Evolutionary conservation across 352 stramenopile genomes (phyloP), one percentile per base, ranked within the genome.

Genomic region (Ochromonadaceae sp.): DNA sequence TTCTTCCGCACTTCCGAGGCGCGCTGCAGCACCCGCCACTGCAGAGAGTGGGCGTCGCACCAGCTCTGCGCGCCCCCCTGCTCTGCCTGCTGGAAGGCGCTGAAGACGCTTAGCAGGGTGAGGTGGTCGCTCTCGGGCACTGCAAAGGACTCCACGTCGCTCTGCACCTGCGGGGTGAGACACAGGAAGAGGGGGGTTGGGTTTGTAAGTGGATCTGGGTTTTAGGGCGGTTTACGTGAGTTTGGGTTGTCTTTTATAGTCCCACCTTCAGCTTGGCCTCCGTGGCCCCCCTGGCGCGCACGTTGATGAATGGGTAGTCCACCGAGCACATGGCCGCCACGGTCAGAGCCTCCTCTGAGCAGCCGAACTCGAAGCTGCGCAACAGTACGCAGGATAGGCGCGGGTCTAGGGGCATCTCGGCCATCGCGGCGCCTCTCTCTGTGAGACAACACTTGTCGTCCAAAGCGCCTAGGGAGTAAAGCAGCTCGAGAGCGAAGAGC

Each of bases 191-290:
- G 48, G 48, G 32, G n/a, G n/a, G n/a, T n/a, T n/a, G 32, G 25
- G 32, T 22, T 53, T 56, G 22, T 56, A 35, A 56, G n/a, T 20
- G 32, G 25, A 38, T 43, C 25, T 56, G 25, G 53, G 38, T 65
- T 67, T 9, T 0, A 65, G 58, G 0, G 58, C 36, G 25, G 43
- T 95, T 96, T 78, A 97, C 91, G 67, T 99, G 92, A 17, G 92
- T 91, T 70, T 96, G 87, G 22, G 20, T n/a, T 46, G 40, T 46
- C 40, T n/a, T 20, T 46, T 46, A 46, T 46, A 46, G 20, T 20
- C 40, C 20, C n/a, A 46, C n/a, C 20, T 63, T n/a, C 25, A 36
- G 7, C 25, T 65, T 66, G 5, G 53, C 7, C 15, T 43, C 53
- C 17, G 12, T 50, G 12, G 5, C 25, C 26, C 7, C 48, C 41